A percentile compares a stretch with the other conserved stretches of the same genome.
Conservation (phyloP, 169 alveolate species). For the Cryptosporidium meleagridis region DNA sequence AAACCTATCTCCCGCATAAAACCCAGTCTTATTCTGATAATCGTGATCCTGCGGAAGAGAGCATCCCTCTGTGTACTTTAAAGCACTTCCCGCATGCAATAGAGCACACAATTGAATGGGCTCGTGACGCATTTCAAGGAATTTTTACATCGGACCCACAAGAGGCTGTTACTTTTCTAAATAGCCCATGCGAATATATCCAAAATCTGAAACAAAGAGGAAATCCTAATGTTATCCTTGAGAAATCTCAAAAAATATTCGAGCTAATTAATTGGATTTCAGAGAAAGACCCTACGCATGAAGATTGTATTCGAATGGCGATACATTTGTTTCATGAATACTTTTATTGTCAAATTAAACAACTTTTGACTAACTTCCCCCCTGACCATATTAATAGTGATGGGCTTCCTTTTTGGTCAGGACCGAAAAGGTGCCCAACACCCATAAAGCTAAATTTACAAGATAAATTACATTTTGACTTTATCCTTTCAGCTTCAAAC, state of each 20-base stretch:
- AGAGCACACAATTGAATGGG: slow-evolving; percentile 99
- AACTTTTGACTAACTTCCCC: slow-evolving; percentile 95
- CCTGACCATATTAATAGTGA: slow-evolving; percentile 92
- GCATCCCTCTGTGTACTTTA: slow-evolving; percentile 95
- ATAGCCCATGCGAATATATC: slow-evolving; percentile 82
- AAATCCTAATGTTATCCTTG: slow-evolving; percentile 26
- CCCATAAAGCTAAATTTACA: slow-evolving; percentile 89
- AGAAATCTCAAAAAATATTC: slow-evolving; percentile 76
- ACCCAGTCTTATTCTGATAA: slow-evolving; percentile 98
- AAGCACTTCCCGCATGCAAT: slow-evolving; percentile 98
- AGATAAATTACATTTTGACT: slow-evolving; percentile 88
- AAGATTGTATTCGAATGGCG: slow-evolving; percentile 86
- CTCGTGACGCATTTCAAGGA: slow-evolving; percentile 96
- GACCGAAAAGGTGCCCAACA: slow-evolving; percentile 98
- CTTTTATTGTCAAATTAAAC: slow-evolving; percentile 91
- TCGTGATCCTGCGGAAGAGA: slow-evolving; percentile 97
- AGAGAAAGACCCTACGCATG: slow-evolving; percentile 71
- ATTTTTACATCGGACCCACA: slow-evolving; percentile 94
- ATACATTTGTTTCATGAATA: slow-evolving; percentile 86
- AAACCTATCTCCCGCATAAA: slow-evolving; percentile 94
- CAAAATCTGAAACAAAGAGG: slow-evolving; percentile 76
- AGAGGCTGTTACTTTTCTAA: slow-evolving; percentile 88
- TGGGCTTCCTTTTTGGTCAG: slow-evolving; percentile 97
- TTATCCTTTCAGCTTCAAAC: slow-evolving; percentile 90
- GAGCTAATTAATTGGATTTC: slow-evolving; percentile 45